Conservation (phyloP, 2,329 filamentous ascomycete species). For the Ophiostoma sp. region DNA sequence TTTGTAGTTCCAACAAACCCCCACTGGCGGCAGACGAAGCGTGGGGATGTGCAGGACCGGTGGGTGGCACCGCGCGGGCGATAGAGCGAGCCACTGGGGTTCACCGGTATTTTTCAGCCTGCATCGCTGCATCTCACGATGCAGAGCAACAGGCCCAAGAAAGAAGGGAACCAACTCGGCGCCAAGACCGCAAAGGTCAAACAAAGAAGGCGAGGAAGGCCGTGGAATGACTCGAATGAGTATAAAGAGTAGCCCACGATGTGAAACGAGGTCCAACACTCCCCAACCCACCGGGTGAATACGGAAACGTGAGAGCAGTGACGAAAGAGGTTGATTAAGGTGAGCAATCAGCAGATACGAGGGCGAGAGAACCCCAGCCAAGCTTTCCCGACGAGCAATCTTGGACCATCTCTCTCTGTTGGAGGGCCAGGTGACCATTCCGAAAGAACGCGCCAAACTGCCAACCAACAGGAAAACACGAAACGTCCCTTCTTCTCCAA, state of each 20-base stretch:
- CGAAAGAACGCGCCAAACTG: slow-evolving; percentile 1
- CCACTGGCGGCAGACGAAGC: neutral
- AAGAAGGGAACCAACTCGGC: neutral
- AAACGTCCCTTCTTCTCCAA: neutral
- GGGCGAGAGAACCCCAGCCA: neutral
- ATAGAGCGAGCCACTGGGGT: neutral
- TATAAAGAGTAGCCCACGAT: neutral
- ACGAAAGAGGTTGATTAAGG: neutral
- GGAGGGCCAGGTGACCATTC: slow-evolving; percentile 14
- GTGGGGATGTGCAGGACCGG: slow-evolving; percentile 4
- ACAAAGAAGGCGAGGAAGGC: neutral
- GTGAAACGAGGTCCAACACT: neutral
- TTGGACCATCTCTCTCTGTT: neutral
- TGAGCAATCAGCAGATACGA: neutral
- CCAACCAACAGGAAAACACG: neutral
- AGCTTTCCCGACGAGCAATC: neutral
- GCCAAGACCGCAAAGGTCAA: neutral
- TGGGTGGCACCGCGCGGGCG: slow-evolving; percentile 8
- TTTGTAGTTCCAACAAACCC: neutral
- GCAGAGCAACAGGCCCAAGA: neutral
- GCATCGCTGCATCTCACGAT: neutral
- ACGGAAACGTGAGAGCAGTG: neutral
- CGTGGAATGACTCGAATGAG: neutral
- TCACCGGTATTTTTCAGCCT: neutral
- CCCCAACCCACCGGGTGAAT: neutral